phyloP scores from a whole-genome alignment of 2,329 filamentous ascomycete genomes.

The Scedosporium apiospermum region DNA sequence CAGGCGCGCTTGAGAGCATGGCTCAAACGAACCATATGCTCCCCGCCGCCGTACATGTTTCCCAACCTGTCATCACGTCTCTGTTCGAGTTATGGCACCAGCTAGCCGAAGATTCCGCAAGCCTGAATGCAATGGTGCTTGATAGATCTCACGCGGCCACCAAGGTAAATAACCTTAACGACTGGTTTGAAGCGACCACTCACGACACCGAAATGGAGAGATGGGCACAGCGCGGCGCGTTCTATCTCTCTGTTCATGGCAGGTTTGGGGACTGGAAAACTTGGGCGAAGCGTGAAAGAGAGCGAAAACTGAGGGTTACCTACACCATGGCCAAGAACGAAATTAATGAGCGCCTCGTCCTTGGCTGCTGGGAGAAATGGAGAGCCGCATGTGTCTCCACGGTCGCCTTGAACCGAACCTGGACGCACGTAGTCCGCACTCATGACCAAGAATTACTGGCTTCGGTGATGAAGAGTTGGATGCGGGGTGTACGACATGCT shows the following conservation, averaged over 20 bases:
- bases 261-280: constrained; percentile 20
- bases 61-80: neutral
- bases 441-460: neutral
- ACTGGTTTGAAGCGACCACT: constrained; percentile 5
- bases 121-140: neutral
- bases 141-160: neutral
- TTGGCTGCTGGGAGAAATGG: constrained; percentile 11
- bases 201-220: constrained; percentile 9
- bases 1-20: neutral
- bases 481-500: neutral
- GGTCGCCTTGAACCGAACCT: neutral
- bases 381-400: neutral
- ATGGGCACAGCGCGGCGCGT: constrained; percentile 10
- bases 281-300: constrained; percentile 13
- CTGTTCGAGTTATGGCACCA: neutral
- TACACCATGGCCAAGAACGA: constrained; percentile 9
- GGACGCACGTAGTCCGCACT: neutral
- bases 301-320: constrained; percentile 9
- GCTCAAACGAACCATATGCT: neutral
- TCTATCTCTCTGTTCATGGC: constrained; percentile 17
- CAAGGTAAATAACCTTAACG: neutral
- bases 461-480: neutral
- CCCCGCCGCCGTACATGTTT: neutral
- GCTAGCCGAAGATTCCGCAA: neutral
- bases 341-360: constrained; percentile 9